Evolutionary conservation across 2,329 filamentous ascomycete species (phyloP).

Genomic region (Colletotrichum tabaci): DNA sequence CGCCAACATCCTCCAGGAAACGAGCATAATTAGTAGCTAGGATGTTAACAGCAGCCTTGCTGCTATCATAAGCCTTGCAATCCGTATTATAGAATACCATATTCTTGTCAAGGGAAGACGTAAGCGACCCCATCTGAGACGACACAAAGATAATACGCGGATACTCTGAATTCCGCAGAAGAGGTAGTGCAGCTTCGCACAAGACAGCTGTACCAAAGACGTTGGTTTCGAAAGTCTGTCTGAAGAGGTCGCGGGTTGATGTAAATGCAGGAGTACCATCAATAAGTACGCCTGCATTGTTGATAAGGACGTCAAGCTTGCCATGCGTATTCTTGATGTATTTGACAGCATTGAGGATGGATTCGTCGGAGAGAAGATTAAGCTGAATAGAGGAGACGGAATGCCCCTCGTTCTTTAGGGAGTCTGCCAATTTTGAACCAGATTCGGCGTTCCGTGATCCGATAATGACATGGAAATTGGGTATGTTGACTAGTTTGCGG

Average conservation of each 20-base stretch:
- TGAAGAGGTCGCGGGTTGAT: conserved; percentile 53
- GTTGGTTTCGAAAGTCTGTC: conserved; percentile 57
- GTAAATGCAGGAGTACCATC: conserved; percentile 43
- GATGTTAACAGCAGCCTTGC: conserved; percentile 61
- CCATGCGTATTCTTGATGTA: conserved; percentile 45
- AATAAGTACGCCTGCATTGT: conserved; percentile 53
- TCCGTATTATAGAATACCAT: conserved; percentile 47
- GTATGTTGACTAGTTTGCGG: conserved; percentile 45
- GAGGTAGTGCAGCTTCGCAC: conserved; percentile 48
- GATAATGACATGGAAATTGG: conserved; percentile 52
- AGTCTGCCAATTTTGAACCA: conserved; percentile 46
- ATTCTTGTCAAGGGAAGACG: conserved; percentile 47
- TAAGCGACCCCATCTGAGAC: conserved; percentile 53
- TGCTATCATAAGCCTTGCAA: conserved; percentile 54
- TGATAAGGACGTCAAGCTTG: conserved; percentile 53
- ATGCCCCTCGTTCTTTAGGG: conserved; percentile 45
- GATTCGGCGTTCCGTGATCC: conserved; percentile 49
- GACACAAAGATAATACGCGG: conserved; percentile 57
- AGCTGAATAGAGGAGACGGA: conserved; percentile 47
- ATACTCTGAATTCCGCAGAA: conserved; percentile 47
- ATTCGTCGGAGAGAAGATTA: conserved; percentile 48
- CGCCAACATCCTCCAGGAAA: conserved; percentile 49
- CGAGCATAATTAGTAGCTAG: conserved; percentile 53
- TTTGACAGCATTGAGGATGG: conserved; percentile 46
- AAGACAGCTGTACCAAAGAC: conserved; percentile 50